Percentiles rank a stretch among this genome's conserved stretches.
Evolutionary conservation across 2,329 filamentous ascomycete genomes (phyloP).

Genomic region (Aspergillus sp.): DNA sequence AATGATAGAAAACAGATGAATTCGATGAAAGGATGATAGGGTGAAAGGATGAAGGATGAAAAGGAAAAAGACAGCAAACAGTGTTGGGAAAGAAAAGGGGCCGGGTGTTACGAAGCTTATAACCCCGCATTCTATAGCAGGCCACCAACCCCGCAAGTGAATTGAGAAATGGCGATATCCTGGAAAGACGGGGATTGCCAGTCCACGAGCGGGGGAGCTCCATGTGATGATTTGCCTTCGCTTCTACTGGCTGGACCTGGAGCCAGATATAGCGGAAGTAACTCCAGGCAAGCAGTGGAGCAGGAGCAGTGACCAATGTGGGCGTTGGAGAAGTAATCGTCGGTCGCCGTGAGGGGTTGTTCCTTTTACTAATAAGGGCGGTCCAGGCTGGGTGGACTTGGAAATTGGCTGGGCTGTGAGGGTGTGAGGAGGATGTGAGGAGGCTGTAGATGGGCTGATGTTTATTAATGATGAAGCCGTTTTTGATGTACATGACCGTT

Average conservation of each 20-base stretch:
- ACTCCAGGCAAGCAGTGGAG: background rate
- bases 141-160: background rate
- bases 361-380: background rate
- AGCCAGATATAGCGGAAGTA: background rate
- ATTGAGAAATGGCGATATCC: no score
- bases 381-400: background rate
- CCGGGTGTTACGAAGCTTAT: background rate
- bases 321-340: background rate
- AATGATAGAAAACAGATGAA: background rate
- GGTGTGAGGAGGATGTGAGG: background rate
- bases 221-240: background rate
- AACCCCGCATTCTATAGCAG: constrained; percentile 8
- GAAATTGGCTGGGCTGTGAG: background rate
- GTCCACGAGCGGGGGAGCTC: background rate
- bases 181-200: background rate
- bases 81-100: background rate
- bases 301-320: background rate
- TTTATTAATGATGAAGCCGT: no score
- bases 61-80: background rate
- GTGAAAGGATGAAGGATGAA: background rate
- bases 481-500: no score
- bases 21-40: background rate
- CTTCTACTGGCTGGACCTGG: background rate
- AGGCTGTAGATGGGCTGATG: background rate
- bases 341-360: background rate